Percentiles rank a stretch among this genome's conserved stretches.
These are phyloP conservation scores for Solanum dulcamara DNA, from an alignment of 257 asterid species.

Conservation along the genomic window DNA sequence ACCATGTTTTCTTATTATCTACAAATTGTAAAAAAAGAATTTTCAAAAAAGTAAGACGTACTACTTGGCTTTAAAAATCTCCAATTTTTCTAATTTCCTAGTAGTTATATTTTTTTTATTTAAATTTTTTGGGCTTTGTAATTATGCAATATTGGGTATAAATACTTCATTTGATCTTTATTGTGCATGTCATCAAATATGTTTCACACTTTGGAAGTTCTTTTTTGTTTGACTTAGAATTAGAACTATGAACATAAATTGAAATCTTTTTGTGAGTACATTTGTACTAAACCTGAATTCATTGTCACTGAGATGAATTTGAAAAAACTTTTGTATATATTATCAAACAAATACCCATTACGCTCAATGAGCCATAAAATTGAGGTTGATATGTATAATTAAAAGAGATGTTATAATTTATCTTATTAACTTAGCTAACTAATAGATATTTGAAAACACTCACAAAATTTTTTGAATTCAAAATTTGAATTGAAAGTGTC, in stretches of 20 bases:
- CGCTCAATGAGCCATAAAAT: neutral
- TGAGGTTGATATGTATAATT: neutral
- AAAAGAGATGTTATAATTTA: neutral
- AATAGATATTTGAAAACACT: neutral
- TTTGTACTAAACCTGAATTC: neutral
- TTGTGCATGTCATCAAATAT: neutral
- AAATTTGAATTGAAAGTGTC: neutral
- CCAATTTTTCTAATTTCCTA: neutral
- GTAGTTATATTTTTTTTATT: conserved; percentile 2
- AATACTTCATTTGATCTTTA: neutral
- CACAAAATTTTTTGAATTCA: neutral
- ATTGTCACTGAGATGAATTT: neutral
- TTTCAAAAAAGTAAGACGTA: neutral
- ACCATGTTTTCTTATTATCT: conserved; percentile 83
- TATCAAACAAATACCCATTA: neutral
- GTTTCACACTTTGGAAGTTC: neutral
- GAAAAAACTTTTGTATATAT: neutral
- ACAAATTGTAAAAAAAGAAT: conserved; percentile 44
- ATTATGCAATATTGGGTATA: conserved; percentile 6
- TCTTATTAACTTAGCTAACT: neutral
- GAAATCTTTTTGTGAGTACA: too few species aligned
- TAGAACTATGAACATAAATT: neutral
- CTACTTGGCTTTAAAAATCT: conserved; percentile 1
- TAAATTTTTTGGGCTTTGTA: conserved; percentile 20
- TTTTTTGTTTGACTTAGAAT: neutral